phyloP scores from a whole-genome alignment of 2,329 filamentous ascomycete genomes.

The Stagonosporopsis cucurbitacearum region DNA sequence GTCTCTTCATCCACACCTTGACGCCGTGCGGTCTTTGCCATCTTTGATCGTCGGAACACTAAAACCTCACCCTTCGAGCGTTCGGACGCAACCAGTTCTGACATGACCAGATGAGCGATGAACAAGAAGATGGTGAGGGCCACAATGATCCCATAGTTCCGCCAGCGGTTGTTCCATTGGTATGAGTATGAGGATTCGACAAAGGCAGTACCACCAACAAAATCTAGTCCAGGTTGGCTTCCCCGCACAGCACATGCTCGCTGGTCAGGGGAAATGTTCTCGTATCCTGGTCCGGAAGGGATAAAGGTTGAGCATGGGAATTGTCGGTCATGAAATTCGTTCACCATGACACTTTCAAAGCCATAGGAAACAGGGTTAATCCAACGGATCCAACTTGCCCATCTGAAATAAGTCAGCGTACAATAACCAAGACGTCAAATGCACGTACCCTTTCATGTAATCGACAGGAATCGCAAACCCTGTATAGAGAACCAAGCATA shows the following conservation, averaged over 20 bases:
- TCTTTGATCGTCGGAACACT: conserved; percentile 60
- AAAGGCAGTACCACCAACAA: conserved; percentile 47
- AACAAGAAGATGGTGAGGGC: conserved; percentile 69
- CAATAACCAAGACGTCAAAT: neutral
- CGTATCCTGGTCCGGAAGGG: conserved; percentile 49
- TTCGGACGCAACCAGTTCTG: conserved; percentile 67
- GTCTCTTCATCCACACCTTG: conserved; percentile 45
- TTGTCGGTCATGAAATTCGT: conserved; percentile 60
- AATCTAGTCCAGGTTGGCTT: conserved; percentile 42
- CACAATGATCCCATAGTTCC: conserved; percentile 70
- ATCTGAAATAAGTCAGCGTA: conserved; percentile 23
- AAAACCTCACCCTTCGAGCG: conserved; percentile 71
- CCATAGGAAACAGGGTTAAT: conserved; percentile 77
- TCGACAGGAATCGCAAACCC: conserved; percentile 71
- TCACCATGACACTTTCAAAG: conserved; percentile 79
- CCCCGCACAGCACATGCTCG: conserved; percentile 47
- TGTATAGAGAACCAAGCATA: conserved; percentile 68
- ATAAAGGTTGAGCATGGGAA: conserved; percentile 44
- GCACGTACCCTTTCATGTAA: conserved; percentile 53
- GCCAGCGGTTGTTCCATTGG: conserved; percentile 52
- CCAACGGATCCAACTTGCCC: conserved; percentile 63
- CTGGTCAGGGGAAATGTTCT: conserved; percentile 33
- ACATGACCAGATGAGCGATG: conserved; percentile 64
- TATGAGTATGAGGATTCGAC: conserved; percentile 38
- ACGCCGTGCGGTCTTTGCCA: conserved; percentile 38